Evolutionary conservation across 768 basidiomycete genomes (phyloP).

Genomic region (Xerocomus potaroensis): DNA sequence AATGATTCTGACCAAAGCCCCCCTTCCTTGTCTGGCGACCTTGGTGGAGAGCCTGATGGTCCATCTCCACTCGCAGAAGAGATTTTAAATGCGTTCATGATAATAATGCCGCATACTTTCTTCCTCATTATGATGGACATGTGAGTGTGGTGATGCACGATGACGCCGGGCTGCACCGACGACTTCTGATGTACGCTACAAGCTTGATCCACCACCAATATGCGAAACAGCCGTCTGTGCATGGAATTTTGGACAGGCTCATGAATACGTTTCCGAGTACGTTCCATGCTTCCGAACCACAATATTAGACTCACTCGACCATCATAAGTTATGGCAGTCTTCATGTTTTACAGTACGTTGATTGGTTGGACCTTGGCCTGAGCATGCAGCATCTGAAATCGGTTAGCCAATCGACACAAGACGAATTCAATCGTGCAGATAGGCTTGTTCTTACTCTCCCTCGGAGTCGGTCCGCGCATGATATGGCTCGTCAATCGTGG

Average conservation of each 20-base stretch:
- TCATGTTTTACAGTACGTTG: conserved; percentile 42
- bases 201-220: conserved; percentile 82
- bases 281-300: conserved; percentile 24
- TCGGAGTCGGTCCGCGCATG: conserved; percentile 57
- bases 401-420: conserved; percentile 60
- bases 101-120: conserved; percentile 73
- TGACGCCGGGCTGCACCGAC: neutral
- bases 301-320: conserved; percentile 3
- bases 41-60: conserved; percentile 33
- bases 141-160: conserved; percentile 40
- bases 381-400: neutral
- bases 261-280: conserved; percentile 67
- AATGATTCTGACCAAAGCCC: conserved; percentile 9
- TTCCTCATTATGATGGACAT: conserved; percentile 81
- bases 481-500: conserved; percentile 66
- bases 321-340: conserved; percentile 61
- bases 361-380: neutral
- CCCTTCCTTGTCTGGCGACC: neutral
- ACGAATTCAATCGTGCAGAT: conserved; percentile 47
- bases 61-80: conserved; percentile 54
- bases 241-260: conserved; percentile 53
- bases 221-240: conserved; percentile 49
- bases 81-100: conserved; percentile 58
- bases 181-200: neutral
- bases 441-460: conserved; percentile 54